A percentile compares a stretch with the other conserved stretches of the same genome.
Evolutionary conservation across 257 asterid genomes (phyloP).

Genomic region (Thymus quinquecostatus): DNA sequence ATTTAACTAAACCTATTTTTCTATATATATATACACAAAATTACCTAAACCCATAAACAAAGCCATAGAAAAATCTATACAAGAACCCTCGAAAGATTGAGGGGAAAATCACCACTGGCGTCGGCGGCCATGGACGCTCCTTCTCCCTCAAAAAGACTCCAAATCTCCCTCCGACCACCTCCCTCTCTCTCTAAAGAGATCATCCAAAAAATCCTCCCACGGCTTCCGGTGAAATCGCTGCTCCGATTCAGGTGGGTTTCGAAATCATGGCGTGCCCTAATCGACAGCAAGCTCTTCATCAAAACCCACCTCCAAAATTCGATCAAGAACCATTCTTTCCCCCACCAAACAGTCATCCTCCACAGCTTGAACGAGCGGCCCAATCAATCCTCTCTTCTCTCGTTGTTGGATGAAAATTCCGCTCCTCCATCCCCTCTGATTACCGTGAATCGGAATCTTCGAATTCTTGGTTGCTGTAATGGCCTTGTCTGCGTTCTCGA

Average conservation of each 20-base stretch:
- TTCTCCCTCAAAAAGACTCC: too few species aligned
- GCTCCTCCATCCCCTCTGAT: not conserved
- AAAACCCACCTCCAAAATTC: constrained; percentile 32
- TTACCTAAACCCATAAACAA: too few species aligned
- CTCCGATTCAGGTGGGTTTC: constrained; percentile 40
- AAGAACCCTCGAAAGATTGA: too few species aligned
- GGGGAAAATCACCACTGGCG: too few species aligned
- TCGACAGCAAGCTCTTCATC: constrained; percentile 32
- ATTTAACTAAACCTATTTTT: too few species aligned
- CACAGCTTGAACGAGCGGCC: not conserved
- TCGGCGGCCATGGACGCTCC: too few species aligned
- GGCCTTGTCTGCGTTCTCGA: too few species aligned
- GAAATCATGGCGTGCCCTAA: constrained; percentile 36
- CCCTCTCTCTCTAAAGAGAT: constrained; percentile 32
- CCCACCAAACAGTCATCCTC: not conserved
- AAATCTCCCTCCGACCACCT: too few species aligned
- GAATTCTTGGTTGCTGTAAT: not conserved
- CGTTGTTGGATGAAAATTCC: not conserved
- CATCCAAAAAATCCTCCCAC: constrained; percentile 36
- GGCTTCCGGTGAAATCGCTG: constrained; percentile 42
- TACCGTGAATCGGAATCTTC: too few species aligned
- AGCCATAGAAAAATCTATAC: too few species aligned
- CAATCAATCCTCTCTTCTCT: not conserved
- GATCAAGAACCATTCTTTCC: not conserved
- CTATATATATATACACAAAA: too few species aligned